Percentiles rank a stretch among this genome's conserved stretches.
These are phyloP conservation scores for Caryopteris hybrid DNA, from an alignment of 305 asterid species.

Conservation along the genomic window DNA sequence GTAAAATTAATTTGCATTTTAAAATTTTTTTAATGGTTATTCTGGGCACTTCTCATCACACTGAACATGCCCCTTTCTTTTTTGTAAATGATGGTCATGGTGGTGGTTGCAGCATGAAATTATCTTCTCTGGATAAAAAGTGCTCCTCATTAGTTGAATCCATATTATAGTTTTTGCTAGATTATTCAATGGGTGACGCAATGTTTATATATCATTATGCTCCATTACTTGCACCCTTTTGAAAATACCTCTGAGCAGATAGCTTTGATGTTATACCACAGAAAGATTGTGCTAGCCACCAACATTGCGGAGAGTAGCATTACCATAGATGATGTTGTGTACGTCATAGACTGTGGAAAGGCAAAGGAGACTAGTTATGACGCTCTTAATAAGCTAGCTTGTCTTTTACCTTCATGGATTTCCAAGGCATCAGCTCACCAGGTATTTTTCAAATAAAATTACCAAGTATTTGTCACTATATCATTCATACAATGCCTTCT, in stretches of 20 bases:
- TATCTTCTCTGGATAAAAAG: background rate
- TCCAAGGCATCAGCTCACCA: conserved; percentile 99
- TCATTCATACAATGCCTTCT: background rate
- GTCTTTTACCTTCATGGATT: conserved; percentile 94
- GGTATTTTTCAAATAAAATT: conserved; percentile 34
- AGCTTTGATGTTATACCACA: conserved; percentile 31
- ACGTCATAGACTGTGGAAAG: conserved; percentile 93
- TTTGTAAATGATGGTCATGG: background rate
- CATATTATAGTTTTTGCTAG: conserved; percentile 6
- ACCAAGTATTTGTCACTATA: background rate
- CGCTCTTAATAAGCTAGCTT: conserved; percentile 93
- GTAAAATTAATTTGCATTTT: background rate
- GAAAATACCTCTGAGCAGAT: background rate
- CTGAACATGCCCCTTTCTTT: background rate
- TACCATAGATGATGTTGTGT: conserved; percentile 94
- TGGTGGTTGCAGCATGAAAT: background rate
- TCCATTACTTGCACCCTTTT: background rate
- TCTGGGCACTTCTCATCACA: background rate
- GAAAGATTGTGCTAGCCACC: conserved; percentile 93
- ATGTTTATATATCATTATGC: background rate
- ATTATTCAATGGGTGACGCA: background rate
- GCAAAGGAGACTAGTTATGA: conserved; percentile 96
- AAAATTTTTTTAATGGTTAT: too few species aligned
- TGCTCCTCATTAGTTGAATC: background rate
- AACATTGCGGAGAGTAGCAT: conserved; percentile 98